These are phyloP conservation scores for Leccinum longicurvipes DNA, from an alignment of 768 basidiomycete species.

Conservation along the genomic window DNA sequence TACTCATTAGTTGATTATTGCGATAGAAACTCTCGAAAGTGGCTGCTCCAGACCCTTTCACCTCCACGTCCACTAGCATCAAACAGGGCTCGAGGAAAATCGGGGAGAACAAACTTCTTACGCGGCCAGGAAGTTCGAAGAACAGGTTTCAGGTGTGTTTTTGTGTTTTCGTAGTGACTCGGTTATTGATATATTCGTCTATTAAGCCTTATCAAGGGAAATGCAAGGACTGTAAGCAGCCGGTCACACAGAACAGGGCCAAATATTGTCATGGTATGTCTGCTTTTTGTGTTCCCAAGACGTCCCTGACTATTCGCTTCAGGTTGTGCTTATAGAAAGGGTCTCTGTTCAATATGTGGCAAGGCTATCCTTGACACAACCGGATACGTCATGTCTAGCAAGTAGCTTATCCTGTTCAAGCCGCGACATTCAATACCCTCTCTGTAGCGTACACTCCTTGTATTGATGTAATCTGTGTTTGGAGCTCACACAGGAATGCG, in stretches of 20 bases:
- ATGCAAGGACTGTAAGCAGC: constrained; percentile 85
- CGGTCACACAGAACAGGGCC: constrained; percentile 79
- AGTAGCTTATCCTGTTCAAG: constrained; percentile 39
- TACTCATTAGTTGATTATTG: neutral
- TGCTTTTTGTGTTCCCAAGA: constrained; percentile 2
- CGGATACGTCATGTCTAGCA: constrained; percentile 82
- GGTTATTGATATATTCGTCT: neutral
- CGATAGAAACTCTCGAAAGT: constrained; percentile 84
- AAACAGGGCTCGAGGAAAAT: constrained; percentile 79
- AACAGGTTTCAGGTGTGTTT: constrained; percentile 69
- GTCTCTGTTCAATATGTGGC: constrained; percentile 83
- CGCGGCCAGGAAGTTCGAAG: constrained; percentile 66
- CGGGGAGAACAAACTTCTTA: constrained; percentile 81
- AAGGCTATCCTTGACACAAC: constrained; percentile 82
- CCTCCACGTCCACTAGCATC: constrained; percentile 65
- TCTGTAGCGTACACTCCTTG: constrained; percentile 14
- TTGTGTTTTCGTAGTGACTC: constrained; percentile 11
- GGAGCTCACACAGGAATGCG: neutral
- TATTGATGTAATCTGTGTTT: constrained; percentile 9
- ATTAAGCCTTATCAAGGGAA: constrained; percentile 78
- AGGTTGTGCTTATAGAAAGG: constrained; percentile 90
- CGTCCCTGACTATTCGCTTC: constrained; percentile 7
- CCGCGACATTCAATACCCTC: constrained; percentile 25
- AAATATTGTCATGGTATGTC: constrained; percentile 84
- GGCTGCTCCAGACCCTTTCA: constrained; percentile 86